Percentiles rank a stretch among this genome's conserved stretches.
phyloP scores from a whole-genome alignment of 2,329 filamentous ascomycete species.

The Colletotrichum nymphaeae region DNA sequence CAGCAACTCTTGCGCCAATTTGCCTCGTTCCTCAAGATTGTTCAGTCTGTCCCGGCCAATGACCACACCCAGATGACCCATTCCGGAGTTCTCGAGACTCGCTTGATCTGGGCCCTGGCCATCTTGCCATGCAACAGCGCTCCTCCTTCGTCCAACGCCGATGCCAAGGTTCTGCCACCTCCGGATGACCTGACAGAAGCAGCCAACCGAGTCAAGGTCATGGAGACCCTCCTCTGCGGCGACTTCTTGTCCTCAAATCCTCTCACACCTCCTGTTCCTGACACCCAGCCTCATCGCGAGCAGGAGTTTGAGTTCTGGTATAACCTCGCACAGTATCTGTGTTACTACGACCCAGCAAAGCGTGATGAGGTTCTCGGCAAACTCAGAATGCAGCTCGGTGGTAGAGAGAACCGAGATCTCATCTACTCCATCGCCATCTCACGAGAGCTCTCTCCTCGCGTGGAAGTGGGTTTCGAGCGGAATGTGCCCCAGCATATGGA shows the following conservation, averaged over 20 bases:
- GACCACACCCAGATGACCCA: slow-evolving; percentile 64
- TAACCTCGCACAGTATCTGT: slow-evolving; percentile 76
- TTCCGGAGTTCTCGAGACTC: slow-evolving; percentile 66
- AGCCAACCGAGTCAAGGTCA: slow-evolving; percentile 76
- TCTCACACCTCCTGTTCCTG: slow-evolving; percentile 61
- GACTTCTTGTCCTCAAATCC: slow-evolving; percentile 71
- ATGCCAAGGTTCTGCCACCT: slow-evolving; percentile 53
- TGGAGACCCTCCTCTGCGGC: slow-evolving; percentile 82
- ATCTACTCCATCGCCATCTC: slow-evolving; percentile 89
- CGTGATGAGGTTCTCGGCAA: slow-evolving; percentile 74
- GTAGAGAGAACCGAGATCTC: slow-evolving; percentile 88
- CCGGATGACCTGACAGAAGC: slow-evolving; percentile 73
- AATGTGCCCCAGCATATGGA: slow-evolving; percentile 70
- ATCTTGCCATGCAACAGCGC: slow-evolving; percentile 56
- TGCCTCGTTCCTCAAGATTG: slow-evolving; percentile 70
- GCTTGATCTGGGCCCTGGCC: slow-evolving; percentile 70
- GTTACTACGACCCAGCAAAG: slow-evolving; percentile 63
- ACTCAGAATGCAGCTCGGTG: slow-evolving; percentile 79
- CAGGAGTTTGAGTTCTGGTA: slow-evolving; percentile 87
- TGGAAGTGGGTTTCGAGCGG: slow-evolving; percentile 67
- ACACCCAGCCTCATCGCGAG: slow-evolving; percentile 63
- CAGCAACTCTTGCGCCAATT: slow-evolving; percentile 73
- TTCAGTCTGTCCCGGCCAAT: slow-evolving; percentile 60
- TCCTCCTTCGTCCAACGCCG: slow-evolving; percentile 48
- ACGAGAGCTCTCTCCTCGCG: slow-evolving; percentile 77